phyloP scores from a whole-genome alignment of 176 grass and related monocot genomes.

The Hordeum vulgare region DNA sequence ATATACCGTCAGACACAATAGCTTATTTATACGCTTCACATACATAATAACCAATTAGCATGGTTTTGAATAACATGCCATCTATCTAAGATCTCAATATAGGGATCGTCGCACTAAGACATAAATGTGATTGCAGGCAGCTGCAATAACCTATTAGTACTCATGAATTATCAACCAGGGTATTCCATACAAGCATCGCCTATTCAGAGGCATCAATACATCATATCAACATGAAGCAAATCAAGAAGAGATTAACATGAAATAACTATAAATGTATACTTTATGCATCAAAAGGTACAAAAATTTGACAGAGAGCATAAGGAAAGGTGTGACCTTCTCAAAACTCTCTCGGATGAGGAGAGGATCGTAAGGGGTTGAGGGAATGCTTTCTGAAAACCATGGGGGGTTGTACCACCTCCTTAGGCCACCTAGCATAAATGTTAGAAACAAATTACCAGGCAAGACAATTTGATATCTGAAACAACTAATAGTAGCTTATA shows the following conservation, averaged over 20 bases:
- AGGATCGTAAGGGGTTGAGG: conserved; percentile 79
- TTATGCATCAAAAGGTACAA: neutral
- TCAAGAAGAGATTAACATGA: neutral
- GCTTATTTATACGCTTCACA: neutral
- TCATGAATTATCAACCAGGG: neutral
- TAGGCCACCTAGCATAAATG: conserved; percentile 45
- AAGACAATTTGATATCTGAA: conserved; percentile 14
- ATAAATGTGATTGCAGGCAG: neutral
- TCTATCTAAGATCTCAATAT: neutral
- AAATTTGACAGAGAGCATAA: conserved; percentile 24
- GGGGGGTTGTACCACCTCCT: conserved; percentile 92
- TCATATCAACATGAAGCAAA: conserved; percentile 9
- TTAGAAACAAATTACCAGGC: neutral
- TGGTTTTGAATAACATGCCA: neutral
- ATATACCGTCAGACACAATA: neutral
- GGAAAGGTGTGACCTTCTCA: conserved; percentile 49
- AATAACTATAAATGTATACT: neutral
- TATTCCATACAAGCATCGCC: neutral
- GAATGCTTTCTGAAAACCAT: conserved; percentile 84
- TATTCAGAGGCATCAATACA: conserved; percentile 8
- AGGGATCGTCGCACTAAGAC: neutral
- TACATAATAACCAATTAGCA: neutral
- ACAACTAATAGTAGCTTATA: neutral
- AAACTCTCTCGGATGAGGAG: conserved; percentile 62
- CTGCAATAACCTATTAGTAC: neutral